Base-by-base conservation (phyloP, 2,329 filamentous ascomycete species). In the Chaetomium sp. region DNA sequence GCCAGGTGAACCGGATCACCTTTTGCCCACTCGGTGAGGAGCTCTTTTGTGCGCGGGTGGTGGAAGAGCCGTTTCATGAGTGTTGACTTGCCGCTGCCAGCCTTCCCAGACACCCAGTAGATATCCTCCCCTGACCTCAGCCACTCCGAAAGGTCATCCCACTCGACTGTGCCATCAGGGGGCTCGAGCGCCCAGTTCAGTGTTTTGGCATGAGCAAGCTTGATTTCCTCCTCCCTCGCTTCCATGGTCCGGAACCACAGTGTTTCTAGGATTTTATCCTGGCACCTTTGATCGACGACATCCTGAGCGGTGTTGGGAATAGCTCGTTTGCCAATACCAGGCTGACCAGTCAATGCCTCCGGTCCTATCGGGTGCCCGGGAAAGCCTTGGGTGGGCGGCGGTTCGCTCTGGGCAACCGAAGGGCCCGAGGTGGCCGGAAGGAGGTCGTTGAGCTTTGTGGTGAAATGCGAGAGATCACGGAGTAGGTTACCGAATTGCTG, bases 21-120 rank as follows among this genome's bases (percentile, higher is more conserved):
- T 58, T 0, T 45, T 54, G 2, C 54, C 72, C 69, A 74, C 9
- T 23, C 21, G 1, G 51, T 31, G 2, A 74, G 62, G 21, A 68
- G 23, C 1, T 58, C 13, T 5, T 10, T 35, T 16, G 68, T 69
- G 4, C 55, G 35, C 1, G 58, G 27, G 8, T 67, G 67, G 8
- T 63, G 53, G 6, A 61, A 63, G 2, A 74, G 50, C 10, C 67
- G 69, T 35, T 72, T 74, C 72, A 74, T 71, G 13, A 74, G 45
- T 7, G 71, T 73, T 2, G 71, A 73, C 53, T 73, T 72, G 1
- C 72, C 72, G 21, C 70, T 70, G 2, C 73, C 71, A 1, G 72
- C 70, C 19, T 74, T 74, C 1, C 73, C 73, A 0, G 64, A 66
- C 9, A 74, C 12, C 59, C 59, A 61, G 50, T 68, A 67, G 2